Conservation (phyloP, 257 asterid genomes). For the Cordia subcordata region DNA sequence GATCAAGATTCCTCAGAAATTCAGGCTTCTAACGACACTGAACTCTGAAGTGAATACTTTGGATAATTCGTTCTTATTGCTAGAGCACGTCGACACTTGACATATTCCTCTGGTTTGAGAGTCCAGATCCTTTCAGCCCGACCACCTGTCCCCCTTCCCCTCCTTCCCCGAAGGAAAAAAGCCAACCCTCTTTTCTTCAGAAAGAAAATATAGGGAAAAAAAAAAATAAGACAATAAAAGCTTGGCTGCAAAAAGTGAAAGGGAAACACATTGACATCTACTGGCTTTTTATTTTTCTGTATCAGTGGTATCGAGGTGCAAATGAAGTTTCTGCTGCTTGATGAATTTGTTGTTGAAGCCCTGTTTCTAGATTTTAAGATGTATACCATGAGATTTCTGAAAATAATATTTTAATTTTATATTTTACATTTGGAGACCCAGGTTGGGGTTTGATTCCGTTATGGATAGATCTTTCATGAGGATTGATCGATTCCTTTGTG, state of each 20-base stretch:
- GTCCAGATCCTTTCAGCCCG: constrained; percentile 6
- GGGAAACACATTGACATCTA: background rate
- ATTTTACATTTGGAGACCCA: background rate
- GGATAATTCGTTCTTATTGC: background rate
- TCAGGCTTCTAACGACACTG: background rate
- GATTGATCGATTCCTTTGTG: background rate
- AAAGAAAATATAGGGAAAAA: background rate
- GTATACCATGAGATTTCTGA: background rate
- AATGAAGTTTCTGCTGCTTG: background rate
- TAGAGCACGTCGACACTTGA: constrained; percentile 4
- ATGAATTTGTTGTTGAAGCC: background rate
- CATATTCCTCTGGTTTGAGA: constrained; percentile 5
- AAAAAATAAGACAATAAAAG: background rate
- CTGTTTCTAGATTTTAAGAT: background rate
- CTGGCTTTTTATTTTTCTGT: too few species aligned
- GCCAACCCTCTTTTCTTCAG: background rate
- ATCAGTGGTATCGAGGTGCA: background rate
- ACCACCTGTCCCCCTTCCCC: constrained; percentile 11
- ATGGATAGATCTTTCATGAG: background rate
- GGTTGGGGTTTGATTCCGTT: background rate
- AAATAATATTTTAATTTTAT: too few species aligned
- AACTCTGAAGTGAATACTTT: background rate
- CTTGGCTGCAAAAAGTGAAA: background rate
- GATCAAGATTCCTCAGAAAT: background rate
- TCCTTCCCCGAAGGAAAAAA: background rate